Evolutionary conservation across 495 filamentous ascomycete species (phyloP).

Genomic region (Daldinia loculata): DNA sequence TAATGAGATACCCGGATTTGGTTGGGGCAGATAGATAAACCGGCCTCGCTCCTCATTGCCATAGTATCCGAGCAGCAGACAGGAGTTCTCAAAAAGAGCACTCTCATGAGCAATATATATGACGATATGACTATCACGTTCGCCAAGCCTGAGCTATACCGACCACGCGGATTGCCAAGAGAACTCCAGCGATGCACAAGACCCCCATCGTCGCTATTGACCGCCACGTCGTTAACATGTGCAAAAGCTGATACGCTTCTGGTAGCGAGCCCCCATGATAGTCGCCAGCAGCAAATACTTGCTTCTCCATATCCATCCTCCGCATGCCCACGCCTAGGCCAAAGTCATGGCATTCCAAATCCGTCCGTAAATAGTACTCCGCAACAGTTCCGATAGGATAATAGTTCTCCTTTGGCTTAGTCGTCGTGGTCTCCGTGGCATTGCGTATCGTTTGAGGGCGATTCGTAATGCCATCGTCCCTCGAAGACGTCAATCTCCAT

Average conservation of each 20-base stretch:
- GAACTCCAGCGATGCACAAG: conserved; percentile 23
- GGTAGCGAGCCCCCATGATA: conserved; percentile 6
- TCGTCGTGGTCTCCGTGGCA: background rate
- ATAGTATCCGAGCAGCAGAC: conserved; percentile 18
- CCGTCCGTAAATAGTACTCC: background rate
- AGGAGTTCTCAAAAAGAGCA: conserved; percentile 1
- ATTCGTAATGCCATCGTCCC: background rate
- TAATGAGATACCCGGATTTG: background rate
- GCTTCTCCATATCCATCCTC: conserved; percentile 34
- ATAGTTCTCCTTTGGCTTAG: background rate
- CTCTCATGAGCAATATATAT: conserved; percentile 23
- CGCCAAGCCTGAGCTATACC: conserved; percentile 31
- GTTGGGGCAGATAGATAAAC: conserved; percentile 16
- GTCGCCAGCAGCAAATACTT: conserved; percentile 10
- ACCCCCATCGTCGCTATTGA: conserved; percentile 21
- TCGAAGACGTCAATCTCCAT: conserved; percentile 35
- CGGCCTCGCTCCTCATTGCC: conserved; percentile 12
- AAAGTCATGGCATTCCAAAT: conserved; percentile 1
- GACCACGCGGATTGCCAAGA: conserved; percentile 29
- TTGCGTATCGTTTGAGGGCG: conserved; percentile 1
- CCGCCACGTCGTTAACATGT: conserved; percentile 14
- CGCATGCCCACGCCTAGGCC: background rate
- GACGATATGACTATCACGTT: conserved; percentile 17
- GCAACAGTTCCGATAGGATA: background rate
- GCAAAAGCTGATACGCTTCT: conserved; percentile 1